Conservation (phyloP, 768 basidiomycete genomes). For the Calvatia gigantea region DNA sequence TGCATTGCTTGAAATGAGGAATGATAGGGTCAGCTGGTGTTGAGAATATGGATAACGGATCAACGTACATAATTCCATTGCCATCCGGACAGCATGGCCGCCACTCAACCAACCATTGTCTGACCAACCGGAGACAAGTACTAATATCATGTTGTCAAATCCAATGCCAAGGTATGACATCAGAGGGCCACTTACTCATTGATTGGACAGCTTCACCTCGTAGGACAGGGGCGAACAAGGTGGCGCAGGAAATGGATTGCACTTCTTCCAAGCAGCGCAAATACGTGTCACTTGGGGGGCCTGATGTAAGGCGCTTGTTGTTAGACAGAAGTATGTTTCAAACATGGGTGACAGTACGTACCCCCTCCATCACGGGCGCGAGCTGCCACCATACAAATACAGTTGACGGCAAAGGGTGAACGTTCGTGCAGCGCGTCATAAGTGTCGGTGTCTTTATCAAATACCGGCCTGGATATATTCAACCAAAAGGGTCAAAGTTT, state of each 20-base stretch:
- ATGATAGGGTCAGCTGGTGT: neutral
- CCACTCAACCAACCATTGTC: conserved; percentile 95
- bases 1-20: conserved; percentile 62
- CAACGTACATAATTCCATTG: conserved; percentile 81
- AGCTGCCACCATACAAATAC: conserved; percentile 92
- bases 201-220: conserved; percentile 88
- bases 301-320: conserved; percentile 32
- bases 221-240: conserved; percentile 82
- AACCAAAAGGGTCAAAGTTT: conserved; percentile 50
- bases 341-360: conserved; percentile 27
- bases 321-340: neutral
- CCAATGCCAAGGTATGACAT: neutral
- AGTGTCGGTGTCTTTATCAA: conserved; percentile 79
- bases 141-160: conserved; percentile 34
- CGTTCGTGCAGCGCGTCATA: conserved; percentile 83
- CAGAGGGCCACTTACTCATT: conserved; percentile 63
- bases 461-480: conserved; percentile 56
- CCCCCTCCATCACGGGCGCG: conserved; percentile 89
- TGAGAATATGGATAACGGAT: neutral
- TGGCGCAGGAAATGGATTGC: conserved; percentile 78
- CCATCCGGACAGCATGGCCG: conserved; percentile 96
- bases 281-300: conserved; percentile 72
- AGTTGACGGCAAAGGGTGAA: conserved; percentile 90
- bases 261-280: conserved; percentile 78
- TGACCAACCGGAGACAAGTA: conserved; percentile 91